Conservation (phyloP, 139 green algal species). For the Diplosphaera chodatii region DNA sequence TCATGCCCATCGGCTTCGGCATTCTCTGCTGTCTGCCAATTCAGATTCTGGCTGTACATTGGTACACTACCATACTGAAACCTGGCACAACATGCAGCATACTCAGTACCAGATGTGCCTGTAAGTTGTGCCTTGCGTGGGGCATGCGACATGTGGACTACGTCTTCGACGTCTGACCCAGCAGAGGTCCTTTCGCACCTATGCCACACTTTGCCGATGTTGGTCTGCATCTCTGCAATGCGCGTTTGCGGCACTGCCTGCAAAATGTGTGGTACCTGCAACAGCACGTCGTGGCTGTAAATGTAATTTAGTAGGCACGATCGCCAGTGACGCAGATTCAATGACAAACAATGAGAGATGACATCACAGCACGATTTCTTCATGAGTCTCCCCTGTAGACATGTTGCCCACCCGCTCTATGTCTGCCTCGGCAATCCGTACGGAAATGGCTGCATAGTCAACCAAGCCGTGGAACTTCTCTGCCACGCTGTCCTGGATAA, state of each 20-base stretch:
- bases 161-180: too few species aligned
- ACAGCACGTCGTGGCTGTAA: not conserved
- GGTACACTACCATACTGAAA: not conserved
- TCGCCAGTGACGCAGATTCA: too few species aligned
- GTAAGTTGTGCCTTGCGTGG: too few species aligned
- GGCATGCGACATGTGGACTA: too few species aligned
- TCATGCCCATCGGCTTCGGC: not conserved
- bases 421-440: conserved; percentile 9
- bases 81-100: not conserved
- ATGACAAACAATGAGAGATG: too few species aligned
- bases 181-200: not conserved
- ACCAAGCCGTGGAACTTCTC: conserved; percentile 16
- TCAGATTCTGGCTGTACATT: not conserved
- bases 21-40: not conserved
- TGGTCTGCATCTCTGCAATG: not conserved
- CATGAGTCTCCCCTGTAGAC: too few species aligned
- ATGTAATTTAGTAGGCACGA: too few species aligned
- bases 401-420: not conserved
- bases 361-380: too few species aligned
- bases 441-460: conserved; percentile 13
- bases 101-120: too few species aligned
- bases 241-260: not conserved
- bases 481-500: conserved; percentile 39
- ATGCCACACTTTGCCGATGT: not conserved
- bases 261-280: not conserved